Conservation (phyloP, 139 green algal genomes). For the Coccomyxa sp. region DNA sequence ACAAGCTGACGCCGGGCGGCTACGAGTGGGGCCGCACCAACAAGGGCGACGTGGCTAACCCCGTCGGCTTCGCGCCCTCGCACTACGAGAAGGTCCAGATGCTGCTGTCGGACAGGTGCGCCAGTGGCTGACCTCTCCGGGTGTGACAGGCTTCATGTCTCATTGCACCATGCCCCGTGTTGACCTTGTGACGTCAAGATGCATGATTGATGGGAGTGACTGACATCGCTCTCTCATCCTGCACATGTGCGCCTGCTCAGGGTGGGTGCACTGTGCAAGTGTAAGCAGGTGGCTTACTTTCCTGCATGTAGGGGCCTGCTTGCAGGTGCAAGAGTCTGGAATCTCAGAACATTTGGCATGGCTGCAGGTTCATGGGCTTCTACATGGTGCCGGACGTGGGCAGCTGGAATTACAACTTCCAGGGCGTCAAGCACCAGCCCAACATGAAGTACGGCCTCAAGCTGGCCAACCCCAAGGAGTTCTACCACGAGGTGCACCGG, state of each 20-base stretch:
- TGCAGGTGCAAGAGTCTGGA: too few species aligned
- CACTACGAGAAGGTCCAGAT: constrained; percentile 99
- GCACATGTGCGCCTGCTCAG: not conserved
- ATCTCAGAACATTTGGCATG: too few species aligned
- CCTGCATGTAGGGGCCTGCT: too few species aligned
- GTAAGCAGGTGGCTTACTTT: too few species aligned
- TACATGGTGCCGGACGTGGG: constrained; percentile 94
- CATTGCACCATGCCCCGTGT: too few species aligned
- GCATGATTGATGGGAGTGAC: too few species aligned
- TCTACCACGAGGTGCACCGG: constrained; percentile 88
- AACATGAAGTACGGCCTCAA: constrained; percentile 82
- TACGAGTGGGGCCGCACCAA: constrained; percentile 90
- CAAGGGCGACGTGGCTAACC: constrained; percentile 81
- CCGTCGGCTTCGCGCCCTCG: constrained; percentile 83
- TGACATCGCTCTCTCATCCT: too few species aligned
- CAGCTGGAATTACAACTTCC: constrained; percentile 99
- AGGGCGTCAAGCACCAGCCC: constrained; percentile 68
- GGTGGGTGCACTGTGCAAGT: too few species aligned
- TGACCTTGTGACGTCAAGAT: too few species aligned
- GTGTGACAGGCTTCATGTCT: not conserved
- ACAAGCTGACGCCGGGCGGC: constrained; percentile 93
- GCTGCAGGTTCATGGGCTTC: constrained; percentile 90
- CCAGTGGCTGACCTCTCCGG: not conserved
- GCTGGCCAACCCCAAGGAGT: constrained; percentile 90
- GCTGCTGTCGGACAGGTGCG: constrained; percentile 87